A percentile compares a stretch with the other conserved stretches of the same genome.
These are phyloP conservation scores for Anthracocystis walkeri DNA, from an alignment of 1,284 basidiomycete species.

Conservation along the genomic window DNA sequence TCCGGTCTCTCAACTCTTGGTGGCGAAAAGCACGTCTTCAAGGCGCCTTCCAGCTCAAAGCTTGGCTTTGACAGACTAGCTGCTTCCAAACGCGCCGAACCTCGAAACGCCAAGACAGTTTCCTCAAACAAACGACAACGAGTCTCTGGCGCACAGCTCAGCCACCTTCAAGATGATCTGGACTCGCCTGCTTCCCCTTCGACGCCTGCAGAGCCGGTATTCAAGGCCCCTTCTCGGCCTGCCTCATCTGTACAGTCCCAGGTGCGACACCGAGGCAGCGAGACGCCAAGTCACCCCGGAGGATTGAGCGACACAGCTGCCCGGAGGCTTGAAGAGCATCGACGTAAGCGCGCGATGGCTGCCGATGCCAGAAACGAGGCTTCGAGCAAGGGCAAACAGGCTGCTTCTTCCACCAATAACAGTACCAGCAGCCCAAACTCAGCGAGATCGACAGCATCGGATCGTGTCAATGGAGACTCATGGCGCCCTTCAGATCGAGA, in stretches of 20 bases:
- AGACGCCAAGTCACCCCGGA: conserved; percentile 58
- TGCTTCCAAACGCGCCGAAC: conserved; percentile 77
- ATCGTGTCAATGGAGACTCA: conserved; percentile 16
- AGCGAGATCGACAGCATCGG: background rate
- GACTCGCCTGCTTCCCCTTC: conserved; percentile 11
- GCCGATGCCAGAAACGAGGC: conserved; percentile 15
- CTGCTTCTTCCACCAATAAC: background rate
- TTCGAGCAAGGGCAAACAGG: conserved; percentile 15
- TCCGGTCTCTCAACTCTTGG: conserved; percentile 36
- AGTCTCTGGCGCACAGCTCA: conserved; percentile 25
- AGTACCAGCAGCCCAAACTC: background rate
- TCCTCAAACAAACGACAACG: conserved; percentile 64
- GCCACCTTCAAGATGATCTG: conserved; percentile 27
- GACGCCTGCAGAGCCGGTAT: conserved; percentile 16
- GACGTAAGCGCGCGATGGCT: conserved; percentile 36
- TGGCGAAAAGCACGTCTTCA: conserved; percentile 66
- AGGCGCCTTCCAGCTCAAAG: conserved; percentile 73
- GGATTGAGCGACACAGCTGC: conserved; percentile 53
- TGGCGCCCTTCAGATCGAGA: conserved; percentile 32
- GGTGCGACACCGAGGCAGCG: conserved; percentile 24
- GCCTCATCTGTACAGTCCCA: conserved; percentile 33
- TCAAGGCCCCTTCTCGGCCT: conserved; percentile 46
- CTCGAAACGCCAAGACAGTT: conserved; percentile 68
- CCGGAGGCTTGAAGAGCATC: conserved; percentile 48
- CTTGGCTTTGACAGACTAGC: conserved; percentile 84